A percentile compares a stretch with the other conserved stretches of the same genome.
These are phyloP conservation scores for Trapa bicornis DNA, from an alignment of 345 rosid species.

Conservation along the genomic window DNA sequence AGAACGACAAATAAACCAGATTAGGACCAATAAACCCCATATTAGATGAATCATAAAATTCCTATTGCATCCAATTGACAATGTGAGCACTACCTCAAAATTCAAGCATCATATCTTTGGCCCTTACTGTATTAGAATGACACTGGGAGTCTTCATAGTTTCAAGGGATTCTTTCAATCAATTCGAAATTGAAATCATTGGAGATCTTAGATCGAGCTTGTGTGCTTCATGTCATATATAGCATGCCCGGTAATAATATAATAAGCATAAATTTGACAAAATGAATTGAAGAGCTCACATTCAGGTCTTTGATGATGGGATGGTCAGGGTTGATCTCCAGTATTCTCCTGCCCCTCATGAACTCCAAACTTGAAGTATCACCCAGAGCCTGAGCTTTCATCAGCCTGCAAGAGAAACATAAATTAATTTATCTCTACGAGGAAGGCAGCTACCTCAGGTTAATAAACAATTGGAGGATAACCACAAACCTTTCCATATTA, in stretches of 20 bases:
- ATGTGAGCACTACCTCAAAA: no score
- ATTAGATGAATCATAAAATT: background rate
- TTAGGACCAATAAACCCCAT: background rate
- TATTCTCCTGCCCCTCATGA: conserved; percentile 96
- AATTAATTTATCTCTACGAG: background rate
- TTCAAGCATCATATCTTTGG: no score
- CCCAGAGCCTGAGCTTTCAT: conserved; percentile 99
- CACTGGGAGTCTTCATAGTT: no score
- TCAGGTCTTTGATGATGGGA: conserved; percentile 78
- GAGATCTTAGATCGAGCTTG: no score
- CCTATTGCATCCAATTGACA: no score
- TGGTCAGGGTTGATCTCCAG: conserved; percentile 90
- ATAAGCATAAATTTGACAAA: no score
- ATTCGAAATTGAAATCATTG: no score
- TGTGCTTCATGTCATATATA: no score
- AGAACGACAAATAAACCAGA: background rate
- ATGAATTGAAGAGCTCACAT: conserved; percentile 31
- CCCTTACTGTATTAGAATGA: no score
- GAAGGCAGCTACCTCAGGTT: background rate
- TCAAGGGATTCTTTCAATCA: no score
- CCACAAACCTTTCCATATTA: conserved; percentile 87
- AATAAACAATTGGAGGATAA: background rate
- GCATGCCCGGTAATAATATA: no score
- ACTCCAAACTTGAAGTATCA: conserved; percentile 89
- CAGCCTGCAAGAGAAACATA: conserved; percentile 32